phyloP scores from a whole-genome alignment of 1,284 basidiomycete genomes.

The Termitomyces sp. region DNA sequence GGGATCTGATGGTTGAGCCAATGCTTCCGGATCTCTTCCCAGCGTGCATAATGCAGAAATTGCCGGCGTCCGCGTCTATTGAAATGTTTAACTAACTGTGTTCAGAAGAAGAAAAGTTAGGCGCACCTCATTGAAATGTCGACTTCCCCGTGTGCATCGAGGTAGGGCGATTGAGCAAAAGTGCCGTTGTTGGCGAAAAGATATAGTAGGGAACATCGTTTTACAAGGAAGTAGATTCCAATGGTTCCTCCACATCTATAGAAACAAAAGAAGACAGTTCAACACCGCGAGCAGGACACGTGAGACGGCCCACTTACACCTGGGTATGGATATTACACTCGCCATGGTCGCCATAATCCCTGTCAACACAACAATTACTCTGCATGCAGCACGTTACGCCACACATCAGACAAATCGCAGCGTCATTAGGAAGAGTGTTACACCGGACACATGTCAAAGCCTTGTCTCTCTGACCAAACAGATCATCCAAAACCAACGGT shows the following conservation, averaged over 20 bases:
- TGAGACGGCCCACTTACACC: slow-evolving; percentile 56
- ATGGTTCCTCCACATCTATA: slow-evolving; percentile 83
- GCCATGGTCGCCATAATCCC: slow-evolving; percentile 56
- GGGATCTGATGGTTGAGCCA: slow-evolving; percentile 92
- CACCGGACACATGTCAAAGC: slow-evolving; percentile 75
- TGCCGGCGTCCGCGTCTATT: slow-evolving; percentile 81
- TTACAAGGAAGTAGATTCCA: slow-evolving; percentile 89
- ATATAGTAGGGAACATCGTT: slow-evolving; percentile 89
- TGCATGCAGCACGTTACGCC: slow-evolving; percentile 88
- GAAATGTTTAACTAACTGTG: not conserved
- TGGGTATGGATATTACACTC: slow-evolving; percentile 96
- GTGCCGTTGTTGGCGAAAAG: slow-evolving; percentile 87
- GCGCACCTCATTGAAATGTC: slow-evolving; percentile 87
- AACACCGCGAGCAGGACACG: slow-evolving; percentile 5
- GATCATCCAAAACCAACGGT: slow-evolving; percentile 77
- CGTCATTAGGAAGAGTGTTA: slow-evolving; percentile 75
- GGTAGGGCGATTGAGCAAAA: slow-evolving; percentile 86
- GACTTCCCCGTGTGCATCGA: slow-evolving; percentile 93
- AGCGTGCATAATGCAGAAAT: slow-evolving; percentile 79
- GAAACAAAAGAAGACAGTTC: slow-evolving; percentile 9
- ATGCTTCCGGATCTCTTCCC: slow-evolving; percentile 88
- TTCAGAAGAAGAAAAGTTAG: slow-evolving; percentile 1
- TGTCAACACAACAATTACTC: slow-evolving; percentile 87
- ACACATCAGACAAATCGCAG: slow-evolving; percentile 90
- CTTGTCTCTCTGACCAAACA: slow-evolving; percentile 72